Conservation (phyloP, 1,284 basidiomycete species). For the Pascua guehoae region DNA sequence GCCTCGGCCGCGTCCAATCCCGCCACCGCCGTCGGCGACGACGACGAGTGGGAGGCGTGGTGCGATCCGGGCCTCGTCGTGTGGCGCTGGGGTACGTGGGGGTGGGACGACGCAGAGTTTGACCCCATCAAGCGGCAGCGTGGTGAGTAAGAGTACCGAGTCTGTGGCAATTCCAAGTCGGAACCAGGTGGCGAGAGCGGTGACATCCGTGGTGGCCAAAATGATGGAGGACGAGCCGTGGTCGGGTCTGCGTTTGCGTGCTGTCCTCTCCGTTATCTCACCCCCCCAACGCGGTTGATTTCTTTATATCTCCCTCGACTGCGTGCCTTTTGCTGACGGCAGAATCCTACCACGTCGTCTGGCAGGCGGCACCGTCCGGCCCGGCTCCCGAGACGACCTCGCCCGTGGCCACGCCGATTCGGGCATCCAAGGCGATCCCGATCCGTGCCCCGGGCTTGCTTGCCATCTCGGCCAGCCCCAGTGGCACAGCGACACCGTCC, state of each 20-base stretch:
- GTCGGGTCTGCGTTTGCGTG: not conserved
- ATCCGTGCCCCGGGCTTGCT: constrained; percentile 45
- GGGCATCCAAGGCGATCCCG: constrained; percentile 41
- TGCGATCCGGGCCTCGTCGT: constrained; percentile 48
- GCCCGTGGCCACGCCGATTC: constrained; percentile 27
- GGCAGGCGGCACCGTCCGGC: constrained; percentile 32
- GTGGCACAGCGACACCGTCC: constrained; percentile 15
- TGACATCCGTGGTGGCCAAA: not conserved
- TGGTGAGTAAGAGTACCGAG: constrained; percentile 29
- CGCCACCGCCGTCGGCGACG: constrained; percentile 15
- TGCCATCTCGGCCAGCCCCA: constrained; percentile 40
- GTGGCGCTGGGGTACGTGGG: constrained; percentile 48
- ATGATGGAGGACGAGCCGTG: not conserved
- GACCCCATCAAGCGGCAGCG: constrained; percentile 35
- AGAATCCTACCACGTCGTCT: constrained; percentile 40
- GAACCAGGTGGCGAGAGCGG: not conserved
- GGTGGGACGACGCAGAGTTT: constrained; percentile 45
- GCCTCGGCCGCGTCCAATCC: no score
- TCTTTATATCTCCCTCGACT: no score
- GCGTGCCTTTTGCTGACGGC: not conserved
- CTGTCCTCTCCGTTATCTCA: no score
- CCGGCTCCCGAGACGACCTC: not conserved
- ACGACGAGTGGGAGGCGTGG: constrained; percentile 48
- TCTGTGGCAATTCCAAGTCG: not conserved
- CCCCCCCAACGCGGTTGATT: no score